Evolutionary conservation across 345 rosid species (phyloP), one percentile per base, ranked within the genome.

Genomic region (Lepidium africanum): DNA sequence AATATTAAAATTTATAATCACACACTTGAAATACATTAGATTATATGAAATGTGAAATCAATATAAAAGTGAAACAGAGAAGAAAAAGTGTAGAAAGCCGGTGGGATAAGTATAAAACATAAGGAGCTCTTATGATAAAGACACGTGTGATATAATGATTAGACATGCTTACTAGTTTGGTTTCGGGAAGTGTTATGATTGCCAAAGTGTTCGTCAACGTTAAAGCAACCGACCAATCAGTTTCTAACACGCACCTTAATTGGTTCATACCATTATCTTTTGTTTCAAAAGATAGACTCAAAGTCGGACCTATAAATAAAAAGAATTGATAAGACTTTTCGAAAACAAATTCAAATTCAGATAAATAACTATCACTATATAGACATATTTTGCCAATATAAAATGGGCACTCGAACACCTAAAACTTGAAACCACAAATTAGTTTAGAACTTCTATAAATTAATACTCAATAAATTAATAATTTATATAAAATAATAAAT

Each of bases 141-240:
- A 73, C 72, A 66, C 67, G 72, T 73, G 62, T 59, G 50, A 23
- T 23, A 8, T 7, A 65, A 42, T 65, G 55, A 73, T 41, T 65
- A 59, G 55, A 15, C 10, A 15, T 47, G 72, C 40, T 41, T 23
- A 15, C 14, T 39, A 8, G 1, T 30, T 38, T 35, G n/a, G 21
- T 36, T 12, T 4, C 11, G 17, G 14, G 17, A 41, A 33, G 48
- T 56, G 57, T 71, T 71, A 55, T 72, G 43, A 72, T 48, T 58
- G 9, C 41, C 6, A 59, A 73, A 66, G 23, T 73, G 41, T 3
- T 33, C 41, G 72, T 73, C 72, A 73, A 42, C 66, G 67, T 50
- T 59, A 50, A 66, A 35, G 54, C 17, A 66, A 35, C 27, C 50
- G 60, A 45, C 67, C 72, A 52, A 59, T 73, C 68, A 66, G 47